Base-by-base conservation (phyloP, 75 land plant genomes). In the Chamaecyparis obtusa region DNA sequence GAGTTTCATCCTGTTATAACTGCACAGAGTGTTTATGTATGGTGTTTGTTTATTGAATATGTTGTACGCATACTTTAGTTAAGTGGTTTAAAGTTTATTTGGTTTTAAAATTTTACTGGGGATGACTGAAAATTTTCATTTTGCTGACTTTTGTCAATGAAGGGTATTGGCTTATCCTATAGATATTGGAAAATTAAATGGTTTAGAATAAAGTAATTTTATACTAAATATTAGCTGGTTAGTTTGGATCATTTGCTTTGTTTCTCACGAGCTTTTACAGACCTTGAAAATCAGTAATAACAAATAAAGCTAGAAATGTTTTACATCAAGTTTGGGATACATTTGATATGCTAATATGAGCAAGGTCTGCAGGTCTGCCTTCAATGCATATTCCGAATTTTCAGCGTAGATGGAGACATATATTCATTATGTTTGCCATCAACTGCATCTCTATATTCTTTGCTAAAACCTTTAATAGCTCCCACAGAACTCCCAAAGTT, bases 311-410 rank as follows among this genome's bases (percentile, higher is more conserved):
- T 72, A 11, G 15, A 72, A 72, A 72, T 36, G 69, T 64, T 64
- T 64, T 10, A 72, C 9, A 72, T 72, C 9, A 1, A 72, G 76
- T 11, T 72, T 72, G 36, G 76, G 76, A 72, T 72, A 72, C 76
- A 72, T 72, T 72, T 72, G 36, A 72, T 72, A 32, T 9, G 11
- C 33, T 72, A 72, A 72, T 72, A 72, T 14, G 36, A 32, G 76
- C 76, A 85, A 35, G 86, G 19, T 15, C 48, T 90, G 44, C 89
- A 96, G 97, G 93, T 95, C 1, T 96, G 96, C 67, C 84, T 71
- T 44, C 74, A 92, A 85, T 96, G 97, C 86, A 89, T 93, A 9
- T 77, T 92, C 48, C 89, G 97, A 36, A 83, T 93, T 30, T 90
- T 92, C 37, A 92, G 95, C 19, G 86, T 92, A 6, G 85, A 67